phyloP scores from a whole-genome alignment of 768 basidiomycete species.

The Tylopilus plumbeoviolaceoides region DNA sequence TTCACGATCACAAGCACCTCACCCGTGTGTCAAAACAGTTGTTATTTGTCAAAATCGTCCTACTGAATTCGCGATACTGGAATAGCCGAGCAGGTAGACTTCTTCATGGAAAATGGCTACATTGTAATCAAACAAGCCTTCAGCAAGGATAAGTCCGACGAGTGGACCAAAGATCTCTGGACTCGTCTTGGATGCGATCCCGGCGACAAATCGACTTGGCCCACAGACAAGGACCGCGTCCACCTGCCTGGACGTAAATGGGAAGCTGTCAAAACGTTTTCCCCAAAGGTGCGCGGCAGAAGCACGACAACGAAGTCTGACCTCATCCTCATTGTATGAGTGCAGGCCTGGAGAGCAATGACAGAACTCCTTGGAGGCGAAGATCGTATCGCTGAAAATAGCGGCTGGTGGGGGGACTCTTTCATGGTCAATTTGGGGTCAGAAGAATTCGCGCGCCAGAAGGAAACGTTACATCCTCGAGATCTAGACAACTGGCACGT shows the following conservation, averaged over 20 bases:
- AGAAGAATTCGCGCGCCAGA: conserved; percentile 4
- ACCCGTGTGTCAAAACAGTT: no score
- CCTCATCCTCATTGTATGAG: not conserved
- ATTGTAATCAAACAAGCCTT: no score
- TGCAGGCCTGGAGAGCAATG: conserved; percentile 2
- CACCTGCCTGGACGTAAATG: conserved; percentile 52
- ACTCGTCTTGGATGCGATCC: no score
- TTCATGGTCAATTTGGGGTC: conserved; percentile 1
- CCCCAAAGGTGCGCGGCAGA: conserved; percentile 41
- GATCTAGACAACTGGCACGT: not conserved
- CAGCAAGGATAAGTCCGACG: no score
- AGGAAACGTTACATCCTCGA: not conserved
- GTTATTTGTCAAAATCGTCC: no score
- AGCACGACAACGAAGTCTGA: not conserved
- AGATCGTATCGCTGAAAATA: not conserved
- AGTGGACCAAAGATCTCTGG: no score
- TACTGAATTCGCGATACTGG: no score
- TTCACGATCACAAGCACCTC: no score
- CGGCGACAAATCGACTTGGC: conserved; percentile 52
- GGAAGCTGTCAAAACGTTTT: conserved; percentile 38
- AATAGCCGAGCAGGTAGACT: no score
- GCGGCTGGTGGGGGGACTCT: conserved; percentile 2
- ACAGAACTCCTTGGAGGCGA: conserved; percentile 6
- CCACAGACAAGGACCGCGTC: conserved; percentile 38
- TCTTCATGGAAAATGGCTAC: no score